These are phyloP conservation scores for Pleurotus djamor DNA, from an alignment of 768 basidiomycete genomes.

Conservation along the genomic window DNA sequence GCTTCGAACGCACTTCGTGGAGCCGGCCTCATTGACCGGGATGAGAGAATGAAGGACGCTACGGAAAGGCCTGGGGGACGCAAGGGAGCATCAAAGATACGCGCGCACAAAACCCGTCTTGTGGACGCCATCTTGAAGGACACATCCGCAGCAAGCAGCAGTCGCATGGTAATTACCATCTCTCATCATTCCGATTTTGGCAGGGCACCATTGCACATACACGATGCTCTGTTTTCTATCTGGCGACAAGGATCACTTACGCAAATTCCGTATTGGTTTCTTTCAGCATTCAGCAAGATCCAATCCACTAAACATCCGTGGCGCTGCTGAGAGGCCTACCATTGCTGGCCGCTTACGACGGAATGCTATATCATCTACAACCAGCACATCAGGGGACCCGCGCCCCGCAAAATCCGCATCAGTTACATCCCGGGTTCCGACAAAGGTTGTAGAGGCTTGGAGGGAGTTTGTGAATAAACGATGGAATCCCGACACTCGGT, in stretches of 20 bases:
- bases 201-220: conserved; percentile 15
- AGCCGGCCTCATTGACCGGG: conserved; percentile 76
- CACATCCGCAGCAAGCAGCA: conserved; percentile 36
- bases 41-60: conserved; percentile 72
- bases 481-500: conserved; percentile 67
- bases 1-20: conserved; percentile 62
- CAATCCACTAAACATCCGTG: conserved; percentile 63
- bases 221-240: conserved; percentile 27
- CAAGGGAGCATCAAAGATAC: conserved; percentile 62
- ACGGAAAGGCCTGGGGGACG: conserved; percentile 71
- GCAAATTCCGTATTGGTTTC: conserved; percentile 20
- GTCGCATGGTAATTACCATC: conserved; percentile 55
- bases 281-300: conserved; percentile 32
- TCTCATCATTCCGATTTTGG: neutral
- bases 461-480: conserved; percentile 69
- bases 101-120: conserved; percentile 42
- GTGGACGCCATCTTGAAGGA: conserved; percentile 36
- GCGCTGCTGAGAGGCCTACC: conserved; percentile 48
- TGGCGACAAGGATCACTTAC: conserved; percentile 25
- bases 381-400: conserved; percentile 6
- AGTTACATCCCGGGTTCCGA: conserved; percentile 19
- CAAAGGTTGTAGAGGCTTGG: conserved; percentile 65
- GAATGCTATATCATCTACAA: conserved; percentile 42
- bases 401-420: conserved; percentile 12
- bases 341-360: conserved; percentile 56